phyloP scores from a whole-genome alignment of 768 basidiomycete genomes.

The Kwoniella dendrophila region DNA sequence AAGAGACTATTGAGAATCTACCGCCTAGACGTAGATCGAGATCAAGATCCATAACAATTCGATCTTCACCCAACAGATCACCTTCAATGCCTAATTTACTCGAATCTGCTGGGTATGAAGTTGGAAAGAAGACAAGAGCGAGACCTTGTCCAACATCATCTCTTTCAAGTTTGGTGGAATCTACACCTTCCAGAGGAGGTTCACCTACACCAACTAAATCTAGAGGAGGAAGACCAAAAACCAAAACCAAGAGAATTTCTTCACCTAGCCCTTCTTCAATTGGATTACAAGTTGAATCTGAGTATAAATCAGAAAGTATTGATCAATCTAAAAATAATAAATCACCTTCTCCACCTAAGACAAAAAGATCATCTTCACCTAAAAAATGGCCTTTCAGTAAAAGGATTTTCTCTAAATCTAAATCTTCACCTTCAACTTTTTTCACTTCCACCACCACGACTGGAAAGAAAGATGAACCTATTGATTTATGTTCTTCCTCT shows the following conservation, averaged over 20 bases:
- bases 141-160: constrained; percentile 16
- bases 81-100: background rate
- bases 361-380: constrained; percentile 3
- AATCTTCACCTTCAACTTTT: constrained; percentile 24
- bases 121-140: constrained; percentile 6
- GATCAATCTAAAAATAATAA: no score
- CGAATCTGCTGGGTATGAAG: background rate
- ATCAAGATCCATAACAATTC: constrained; percentile 10
- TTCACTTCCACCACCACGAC: background rate
- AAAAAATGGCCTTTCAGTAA: constrained; percentile 10
- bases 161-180: constrained; percentile 14
- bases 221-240: background rate
- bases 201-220: background rate
- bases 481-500: constrained; percentile 20
- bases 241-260: constrained; percentile 6
- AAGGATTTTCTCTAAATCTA: constrained; percentile 17
- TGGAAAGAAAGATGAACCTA: constrained; percentile 14
- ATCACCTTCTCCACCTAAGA: background rate
- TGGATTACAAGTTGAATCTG: background rate
- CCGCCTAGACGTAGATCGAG: constrained; percentile 1
- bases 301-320: background rate
- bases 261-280: background rate
- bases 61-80: background rate
- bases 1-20: constrained; percentile 18
- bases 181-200: constrained; percentile 1